A percentile compares a stretch with the other conserved stretches of the same genome.
Conservation (phyloP, 345 rosid species). For the Pistacia vera region DNA sequence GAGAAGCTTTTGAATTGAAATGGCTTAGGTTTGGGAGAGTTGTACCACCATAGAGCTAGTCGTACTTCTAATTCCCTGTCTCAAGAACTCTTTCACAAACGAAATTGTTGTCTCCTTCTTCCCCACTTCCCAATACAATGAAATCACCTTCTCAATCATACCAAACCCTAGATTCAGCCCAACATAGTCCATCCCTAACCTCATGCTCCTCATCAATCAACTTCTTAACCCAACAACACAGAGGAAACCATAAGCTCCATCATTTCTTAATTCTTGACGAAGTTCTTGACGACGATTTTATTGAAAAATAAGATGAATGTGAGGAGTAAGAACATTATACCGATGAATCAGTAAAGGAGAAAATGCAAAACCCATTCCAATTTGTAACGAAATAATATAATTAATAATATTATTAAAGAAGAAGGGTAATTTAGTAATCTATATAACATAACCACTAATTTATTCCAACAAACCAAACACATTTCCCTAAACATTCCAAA, state of each 20-base stretch:
- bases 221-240: constrained; percentile 90
- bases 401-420: too few species aligned
- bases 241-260: constrained; percentile 96
- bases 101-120: constrained; percentile 60
- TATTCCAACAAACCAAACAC: too few species aligned
- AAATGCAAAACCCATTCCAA: too few species aligned
- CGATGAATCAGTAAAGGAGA: too few species aligned
- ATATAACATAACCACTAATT: too few species aligned
- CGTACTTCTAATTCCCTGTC: constrained; percentile 39
- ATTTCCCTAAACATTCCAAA: too few species aligned
- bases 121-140: constrained; percentile 80
- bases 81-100: constrained; percentile 75
- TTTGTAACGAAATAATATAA: too few species aligned
- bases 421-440: too few species aligned
- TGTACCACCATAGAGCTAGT: too few species aligned
- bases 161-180: constrained; percentile 86
- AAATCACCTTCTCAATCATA: constrained; percentile 93
- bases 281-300: too few species aligned
- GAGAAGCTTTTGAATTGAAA: background rate
- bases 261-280: constrained; percentile 40
- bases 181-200: constrained; percentile 83
- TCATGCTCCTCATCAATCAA: constrained; percentile 60
- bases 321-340: too few species aligned
- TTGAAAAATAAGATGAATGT: too few species aligned
- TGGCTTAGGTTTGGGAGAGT: background rate